A percentile compares a stretch with the other conserved stretches of the same genome.
phyloP scores from a whole-genome alignment of 2,329 filamentous ascomycete genomes.

The Thelonectria rubi region DNA sequence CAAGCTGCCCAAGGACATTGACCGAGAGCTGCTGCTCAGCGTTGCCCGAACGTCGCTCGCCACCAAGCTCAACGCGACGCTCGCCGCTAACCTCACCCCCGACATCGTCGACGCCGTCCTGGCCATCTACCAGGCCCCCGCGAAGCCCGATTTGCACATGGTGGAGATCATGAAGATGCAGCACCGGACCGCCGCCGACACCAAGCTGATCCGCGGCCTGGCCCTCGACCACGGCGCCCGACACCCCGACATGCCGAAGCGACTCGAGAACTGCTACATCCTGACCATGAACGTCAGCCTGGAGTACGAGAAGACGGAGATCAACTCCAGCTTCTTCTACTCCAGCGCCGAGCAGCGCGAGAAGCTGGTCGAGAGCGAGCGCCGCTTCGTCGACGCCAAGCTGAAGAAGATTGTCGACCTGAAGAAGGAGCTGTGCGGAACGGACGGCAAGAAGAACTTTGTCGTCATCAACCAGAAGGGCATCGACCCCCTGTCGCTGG shows the following conservation, averaged over 20 bases:
- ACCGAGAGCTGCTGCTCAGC: slow-evolving; percentile 91
- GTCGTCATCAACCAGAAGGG: slow-evolving; percentile 99
- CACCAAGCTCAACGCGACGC: slow-evolving; percentile 89
- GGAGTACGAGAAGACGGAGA: slow-evolving; percentile 99
- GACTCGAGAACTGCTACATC: slow-evolving; percentile 94
- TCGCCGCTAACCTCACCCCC: slow-evolving; percentile 91
- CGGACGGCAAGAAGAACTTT: slow-evolving; percentile 92
- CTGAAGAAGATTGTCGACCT: slow-evolving; percentile 96
- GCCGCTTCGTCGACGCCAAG: slow-evolving; percentile 95
- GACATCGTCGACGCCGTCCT: slow-evolving; percentile 97
- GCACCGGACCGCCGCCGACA: slow-evolving; percentile 94
- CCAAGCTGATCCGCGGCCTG: slow-evolving; percentile 91
- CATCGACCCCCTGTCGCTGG: slow-evolving; percentile 94
- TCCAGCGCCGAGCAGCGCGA: slow-evolving; percentile 95
- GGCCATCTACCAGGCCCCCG: slow-evolving; percentile 87
- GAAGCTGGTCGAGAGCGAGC: slow-evolving; percentile 97
- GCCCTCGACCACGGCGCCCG: slow-evolving; percentile 94
- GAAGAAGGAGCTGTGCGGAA: slow-evolving; percentile 97
- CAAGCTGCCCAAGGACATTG: slow-evolving; percentile 87
- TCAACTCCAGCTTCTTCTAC: slow-evolving; percentile 99
- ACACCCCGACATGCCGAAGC: slow-evolving; percentile 98
- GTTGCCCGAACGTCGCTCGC: slow-evolving; percentile 94
- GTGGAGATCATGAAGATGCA: slow-evolving; percentile 99
- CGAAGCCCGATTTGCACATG: slow-evolving; percentile 98
- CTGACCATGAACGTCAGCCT: slow-evolving; percentile 95